Evolutionary conservation across 1,139 yeast genomes (phyloP), one percentile per base, ranked within the genome.

Genomic region (Yamadazyma mexicana): DNA sequence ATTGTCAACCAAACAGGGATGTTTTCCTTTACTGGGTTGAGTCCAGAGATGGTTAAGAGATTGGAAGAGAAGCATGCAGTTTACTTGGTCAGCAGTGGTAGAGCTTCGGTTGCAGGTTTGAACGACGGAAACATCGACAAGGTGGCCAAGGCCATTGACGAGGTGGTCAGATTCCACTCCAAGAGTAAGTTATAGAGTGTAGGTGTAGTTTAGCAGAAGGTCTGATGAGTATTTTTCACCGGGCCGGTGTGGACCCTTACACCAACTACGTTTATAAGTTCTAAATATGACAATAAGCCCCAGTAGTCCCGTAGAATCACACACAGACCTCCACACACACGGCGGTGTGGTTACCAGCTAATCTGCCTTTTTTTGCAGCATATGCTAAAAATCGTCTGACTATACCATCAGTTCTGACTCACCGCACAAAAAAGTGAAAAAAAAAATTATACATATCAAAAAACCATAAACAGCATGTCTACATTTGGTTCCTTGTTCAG

Each of bases 31-130:
- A 91, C 98, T 18, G 98, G 96, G 1, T 75, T 92, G 52, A 66
- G 76, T 17, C 73, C 84, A 18, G 87, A 83, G 38, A 92, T 88
- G 80, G 97, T 87, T 38, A 78, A 77, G 42, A 75, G 87, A 50
- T 75, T 91, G 46, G 95, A 88, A 58, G 64, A 75, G 51, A 79
- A 81, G 50, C 95, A 86, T 62, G 94, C 84, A 17, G 82, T 91
- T 40, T 86, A 85, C 58, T 60, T 86, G 62, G 91, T 86, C 39
- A 68, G 83, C 38, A 79, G 88, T 40, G 98, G 98, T 38, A 83
- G 98, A 64, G 94, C 95, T 46, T 86, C 95, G 31, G 87, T 91
- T 56, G 96, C 97, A 25, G 98, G 98, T 20, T 77, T 92, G 62
- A 92, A 88, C 65, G 83, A 84, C 37, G 69, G 75, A 44, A 92